Evolutionary conservation across 1,139 yeast genomes (phyloP), one percentile per base, ranked within the genome.

Genomic region (Ashbya aceris): DNA sequence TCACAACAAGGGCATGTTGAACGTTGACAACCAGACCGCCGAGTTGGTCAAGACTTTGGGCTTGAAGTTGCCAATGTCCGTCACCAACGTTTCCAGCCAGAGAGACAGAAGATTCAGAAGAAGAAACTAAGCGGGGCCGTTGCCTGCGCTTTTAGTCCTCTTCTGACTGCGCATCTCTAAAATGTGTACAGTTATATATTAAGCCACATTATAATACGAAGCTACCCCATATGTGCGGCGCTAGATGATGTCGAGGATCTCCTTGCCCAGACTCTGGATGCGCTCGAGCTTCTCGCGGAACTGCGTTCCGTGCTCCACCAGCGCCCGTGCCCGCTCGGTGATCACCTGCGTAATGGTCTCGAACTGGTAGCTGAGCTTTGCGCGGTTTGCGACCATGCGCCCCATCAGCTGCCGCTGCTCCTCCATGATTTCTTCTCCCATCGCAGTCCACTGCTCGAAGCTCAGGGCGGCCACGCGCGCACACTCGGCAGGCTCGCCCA

Each of bases 11-110:
- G 89, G 89, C 71, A 93, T 84, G 69, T 85, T 93, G 72, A 93
- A 86, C 75, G 95, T 93, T 70, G 99, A 93, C 74, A 78, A 85
- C 69, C 96, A 89, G 76, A 91, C 98, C 67, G 89, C 93, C 69
- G 95, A 84, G 68, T 82, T 93, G 74, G 91, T 93, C 68, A 86
- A 87, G 77, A 68, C 89, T 62, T 81, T 93, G 68, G 98, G 98
- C 69, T 87, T 91, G 83, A 82, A 86, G 76, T 78, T 89, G 67
- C 95, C 96, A 67, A 73, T 86, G 67, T 81, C 82, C 69, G 89
- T 91, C 68, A 82, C 83, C 69, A 77, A 87, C 66, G 87, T 91
- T 69, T 82, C 95, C 70, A 80, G 95, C 68, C 86, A 83, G 76
- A 84, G 93, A 77, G 80, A 76, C 67, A 85, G 95, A 80, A 86